A percentile compares a stretch with the other conserved stretches of the same genome.
Conservation (phyloP, 345 rosid genomes). For the Streptanthus diversifolius region DNA sequence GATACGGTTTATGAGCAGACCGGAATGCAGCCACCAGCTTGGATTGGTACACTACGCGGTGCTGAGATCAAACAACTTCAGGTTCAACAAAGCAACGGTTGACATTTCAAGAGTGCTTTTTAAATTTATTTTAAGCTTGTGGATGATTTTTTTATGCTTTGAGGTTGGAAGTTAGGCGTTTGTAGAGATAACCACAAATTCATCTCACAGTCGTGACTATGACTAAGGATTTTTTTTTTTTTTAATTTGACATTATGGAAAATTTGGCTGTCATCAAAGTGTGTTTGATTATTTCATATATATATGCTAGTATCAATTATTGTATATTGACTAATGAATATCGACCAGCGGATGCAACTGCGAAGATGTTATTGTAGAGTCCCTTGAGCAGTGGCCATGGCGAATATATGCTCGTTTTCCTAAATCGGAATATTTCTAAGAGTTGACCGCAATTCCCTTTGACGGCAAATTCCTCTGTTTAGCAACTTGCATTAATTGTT, state of each 20-base stretch:
- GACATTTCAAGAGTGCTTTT: not conserved
- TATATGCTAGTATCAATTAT: not conserved
- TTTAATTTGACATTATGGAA: not conserved
- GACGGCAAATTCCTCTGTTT: not conserved
- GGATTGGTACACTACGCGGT: slow-evolving; percentile 47
- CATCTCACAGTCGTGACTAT: not conserved
- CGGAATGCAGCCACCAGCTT: slow-evolving; percentile 72
- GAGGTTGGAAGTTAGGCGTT: not conserved
- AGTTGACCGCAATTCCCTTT: not conserved
- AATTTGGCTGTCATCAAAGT: not conserved
- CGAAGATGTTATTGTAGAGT: too few relatives aligned
- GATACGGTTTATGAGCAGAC: slow-evolving; percentile 80
- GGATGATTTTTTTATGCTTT: not conserved
- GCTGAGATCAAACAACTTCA: slow-evolving; percentile 23
- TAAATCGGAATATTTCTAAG: not conserved
- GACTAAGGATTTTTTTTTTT: not conserved
- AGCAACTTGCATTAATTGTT: not conserved
- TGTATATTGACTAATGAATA: not conserved
- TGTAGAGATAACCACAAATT: not conserved
- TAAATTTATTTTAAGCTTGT: not conserved
- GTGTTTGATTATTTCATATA: not conserved
- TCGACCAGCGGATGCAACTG: not conserved
- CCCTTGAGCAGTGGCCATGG: too few relatives aligned
- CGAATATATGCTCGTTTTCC: not conserved
- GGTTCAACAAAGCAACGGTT: slow-evolving; percentile 5